A percentile compares a stretch with the other conserved stretches of the same genome.
phyloP scores from a whole-genome alignment of 495 filamentous ascomycete genomes.

The Massariosphaeria phaeospora region DNA sequence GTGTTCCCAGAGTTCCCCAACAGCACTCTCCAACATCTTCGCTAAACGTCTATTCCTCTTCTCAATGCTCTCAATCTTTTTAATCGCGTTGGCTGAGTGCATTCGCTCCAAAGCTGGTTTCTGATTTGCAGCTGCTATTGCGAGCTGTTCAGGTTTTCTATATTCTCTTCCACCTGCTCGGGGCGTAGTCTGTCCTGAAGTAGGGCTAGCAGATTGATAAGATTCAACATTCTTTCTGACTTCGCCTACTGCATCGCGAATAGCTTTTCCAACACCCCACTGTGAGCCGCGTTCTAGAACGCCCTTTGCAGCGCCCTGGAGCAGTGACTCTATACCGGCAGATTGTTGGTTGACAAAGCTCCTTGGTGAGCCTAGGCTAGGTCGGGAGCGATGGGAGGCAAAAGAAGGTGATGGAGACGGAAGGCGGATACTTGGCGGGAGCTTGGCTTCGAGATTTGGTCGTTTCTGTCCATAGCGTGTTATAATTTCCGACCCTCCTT shows the following conservation, averaged over 20 bases:
- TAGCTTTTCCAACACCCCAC: constrained; percentile 83
- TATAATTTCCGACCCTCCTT: constrained; percentile 70
- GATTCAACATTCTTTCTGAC: constrained; percentile 67
- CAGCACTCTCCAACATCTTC: constrained; percentile 62
- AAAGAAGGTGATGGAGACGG: constrained; percentile 10
- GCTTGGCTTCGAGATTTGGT: constrained; percentile 32
- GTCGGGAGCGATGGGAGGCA: constrained; percentile 35
- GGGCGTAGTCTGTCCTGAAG: constrained; percentile 15
- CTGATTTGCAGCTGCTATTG: background rate
- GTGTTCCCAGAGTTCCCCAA: constrained; percentile 59
- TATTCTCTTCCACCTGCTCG: constrained; percentile 30
- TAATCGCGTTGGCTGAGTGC: constrained; percentile 19
- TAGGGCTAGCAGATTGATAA: constrained; percentile 44
- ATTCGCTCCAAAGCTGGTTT: constrained; percentile 4
- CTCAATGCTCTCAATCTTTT: constrained; percentile 51
- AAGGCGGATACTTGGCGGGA: background rate
- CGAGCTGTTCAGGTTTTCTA: constrained; percentile 17
- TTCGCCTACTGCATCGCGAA: constrained; percentile 84
- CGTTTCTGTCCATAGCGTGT: constrained; percentile 66
- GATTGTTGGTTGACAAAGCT: constrained; percentile 49
- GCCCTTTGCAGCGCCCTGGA: constrained; percentile 80
- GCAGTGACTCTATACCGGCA: constrained; percentile 65
- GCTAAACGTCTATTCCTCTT: constrained; percentile 69
- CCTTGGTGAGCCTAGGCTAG: constrained; percentile 53
- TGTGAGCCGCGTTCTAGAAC: constrained; percentile 78